These are phyloP conservation scores for Theileria parva DNA, from an alignment of 169 alveolate genomes.

Conservation along the genomic window DNA sequence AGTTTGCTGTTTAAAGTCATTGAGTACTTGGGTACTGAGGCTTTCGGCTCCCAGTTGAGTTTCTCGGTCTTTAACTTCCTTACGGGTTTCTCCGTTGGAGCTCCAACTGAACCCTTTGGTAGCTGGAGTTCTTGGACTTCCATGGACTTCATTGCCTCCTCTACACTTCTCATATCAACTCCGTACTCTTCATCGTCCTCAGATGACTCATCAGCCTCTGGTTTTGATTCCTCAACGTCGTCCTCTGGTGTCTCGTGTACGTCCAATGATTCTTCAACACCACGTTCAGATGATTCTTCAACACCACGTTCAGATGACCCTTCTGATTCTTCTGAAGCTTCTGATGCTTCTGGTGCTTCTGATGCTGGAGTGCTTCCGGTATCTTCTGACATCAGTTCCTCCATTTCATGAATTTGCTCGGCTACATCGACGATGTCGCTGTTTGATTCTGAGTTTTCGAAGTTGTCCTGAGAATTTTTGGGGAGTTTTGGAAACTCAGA, in stretches of 20 bases:
- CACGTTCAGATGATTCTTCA: not conserved
- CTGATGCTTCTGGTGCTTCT: no score
- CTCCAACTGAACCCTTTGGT: not conserved
- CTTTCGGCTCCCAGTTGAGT: slow-evolving; percentile 66
- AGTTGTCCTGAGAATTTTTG: not conserved
- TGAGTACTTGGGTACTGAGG: slow-evolving; percentile 61
- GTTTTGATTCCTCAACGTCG: not conserved
- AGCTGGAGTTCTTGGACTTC: not conserved
- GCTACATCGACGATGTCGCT: not conserved
- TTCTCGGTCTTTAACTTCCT: slow-evolving; percentile 14
- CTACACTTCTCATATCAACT: not conserved
- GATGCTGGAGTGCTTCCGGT: no score
- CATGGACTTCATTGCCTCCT: not conserved
- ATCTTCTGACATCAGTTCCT: not conserved
- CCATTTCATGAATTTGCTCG: not conserved
- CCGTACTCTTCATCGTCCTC: slow-evolving; percentile 19
- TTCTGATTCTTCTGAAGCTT: not conserved
- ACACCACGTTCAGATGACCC: not conserved
- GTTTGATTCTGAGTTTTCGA: slow-evolving; percentile 1
- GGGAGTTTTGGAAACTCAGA: slow-evolving; percentile 7
- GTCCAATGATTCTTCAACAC: not conserved
- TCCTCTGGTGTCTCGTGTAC: not conserved
- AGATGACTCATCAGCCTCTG: not conserved
- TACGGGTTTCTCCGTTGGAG: not conserved
- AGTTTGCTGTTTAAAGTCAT: slow-evolving; percentile 30